A percentile compares a stretch with the other conserved stretches of the same genome.
Conservation (phyloP, 78 protist genomes). For the Mantamonas sphyraenae region DNA sequence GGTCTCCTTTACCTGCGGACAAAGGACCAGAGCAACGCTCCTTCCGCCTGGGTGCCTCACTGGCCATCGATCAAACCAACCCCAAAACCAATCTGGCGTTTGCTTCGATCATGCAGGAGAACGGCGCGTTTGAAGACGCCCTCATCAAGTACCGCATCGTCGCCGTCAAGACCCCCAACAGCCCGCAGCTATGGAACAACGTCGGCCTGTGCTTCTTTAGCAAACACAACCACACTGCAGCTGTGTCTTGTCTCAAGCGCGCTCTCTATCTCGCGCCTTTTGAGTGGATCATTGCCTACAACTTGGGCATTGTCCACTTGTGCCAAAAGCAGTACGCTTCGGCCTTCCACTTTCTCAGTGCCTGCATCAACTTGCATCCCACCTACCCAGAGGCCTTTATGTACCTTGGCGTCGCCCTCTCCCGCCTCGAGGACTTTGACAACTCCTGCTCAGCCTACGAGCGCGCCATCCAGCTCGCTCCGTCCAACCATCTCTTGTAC, state of each 20-base stretch:
- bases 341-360: conserved; percentile 65
- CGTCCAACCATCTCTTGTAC: conserved; percentile 29
- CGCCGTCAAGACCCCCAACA: conserved; percentile 41
- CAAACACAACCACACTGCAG: conserved; percentile 42
- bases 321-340: conserved; percentile 53
- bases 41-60: too few relatives aligned
- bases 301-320: conserved; percentile 68
- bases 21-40: not conserved
- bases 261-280: conserved; percentile 73
- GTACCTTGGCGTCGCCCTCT: conserved; percentile 69
- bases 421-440: conserved; percentile 42
- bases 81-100: too few relatives aligned
- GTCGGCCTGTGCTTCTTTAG: conserved; percentile 79
- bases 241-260: conserved; percentile 72
- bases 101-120: too few relatives aligned
- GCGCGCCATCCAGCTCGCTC: conserved; percentile 6
- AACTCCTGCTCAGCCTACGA: conserved; percentile 53
- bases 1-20: conserved; percentile 47
- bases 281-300: conserved; percentile 76
- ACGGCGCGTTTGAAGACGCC: conserved; percentile 82
- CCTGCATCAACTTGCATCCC: conserved; percentile 53
- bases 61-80: too few relatives aligned
- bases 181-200: conserved; percentile 86
- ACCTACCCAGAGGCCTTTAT: conserved; percentile 53
- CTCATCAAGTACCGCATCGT: conserved; percentile 65